phyloP scores from a whole-genome alignment of 2,329 filamentous ascomycete genomes.

The Biscogniauxia marginata region DNA sequence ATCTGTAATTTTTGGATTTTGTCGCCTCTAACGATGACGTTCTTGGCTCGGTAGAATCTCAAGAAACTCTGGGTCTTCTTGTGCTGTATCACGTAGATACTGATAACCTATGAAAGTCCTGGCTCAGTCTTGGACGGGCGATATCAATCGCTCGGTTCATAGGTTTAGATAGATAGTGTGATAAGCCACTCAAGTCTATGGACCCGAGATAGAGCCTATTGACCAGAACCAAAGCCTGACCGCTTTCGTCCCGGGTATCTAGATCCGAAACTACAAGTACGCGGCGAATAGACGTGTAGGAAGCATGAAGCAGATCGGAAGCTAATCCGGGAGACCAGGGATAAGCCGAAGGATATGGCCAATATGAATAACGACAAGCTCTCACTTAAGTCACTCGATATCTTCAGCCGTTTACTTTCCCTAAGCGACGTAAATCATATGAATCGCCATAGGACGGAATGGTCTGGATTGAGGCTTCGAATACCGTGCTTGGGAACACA shows the following conservation, averaged over 20 bases:
- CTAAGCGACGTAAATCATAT: conserved; percentile 29
- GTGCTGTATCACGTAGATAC: conserved; percentile 50
- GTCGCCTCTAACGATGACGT: conserved; percentile 53
- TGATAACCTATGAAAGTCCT: conserved; percentile 54
- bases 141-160: conserved; percentile 52
- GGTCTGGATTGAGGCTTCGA: conserved; percentile 32
- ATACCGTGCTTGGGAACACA: conserved; percentile 48
- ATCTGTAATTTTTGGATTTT: conserved; percentile 32
- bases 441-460: conserved; percentile 14
- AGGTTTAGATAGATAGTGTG: conserved; percentile 41
- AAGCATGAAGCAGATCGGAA: conserved; percentile 36
- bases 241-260: conserved; percentile 53
- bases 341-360: conserved; percentile 40
- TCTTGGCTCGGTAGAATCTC: conserved; percentile 49
- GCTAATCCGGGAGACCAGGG: conserved; percentile 37
- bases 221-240: conserved; percentile 28
- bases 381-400: conserved; percentile 41
- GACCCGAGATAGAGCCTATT: conserved; percentile 35
- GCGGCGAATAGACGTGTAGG: conserved; percentile 15
- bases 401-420: conserved; percentile 43
- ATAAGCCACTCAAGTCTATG: conserved; percentile 37
- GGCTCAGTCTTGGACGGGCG: conserved; percentile 50
- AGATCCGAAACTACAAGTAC: conserved; percentile 30
- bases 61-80: conserved; percentile 51
- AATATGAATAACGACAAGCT: conserved; percentile 40